These are phyloP conservation scores for Ogataea glucozyma DNA, from an alignment of 805 yeast genomes.

Conservation along the genomic window DNA sequence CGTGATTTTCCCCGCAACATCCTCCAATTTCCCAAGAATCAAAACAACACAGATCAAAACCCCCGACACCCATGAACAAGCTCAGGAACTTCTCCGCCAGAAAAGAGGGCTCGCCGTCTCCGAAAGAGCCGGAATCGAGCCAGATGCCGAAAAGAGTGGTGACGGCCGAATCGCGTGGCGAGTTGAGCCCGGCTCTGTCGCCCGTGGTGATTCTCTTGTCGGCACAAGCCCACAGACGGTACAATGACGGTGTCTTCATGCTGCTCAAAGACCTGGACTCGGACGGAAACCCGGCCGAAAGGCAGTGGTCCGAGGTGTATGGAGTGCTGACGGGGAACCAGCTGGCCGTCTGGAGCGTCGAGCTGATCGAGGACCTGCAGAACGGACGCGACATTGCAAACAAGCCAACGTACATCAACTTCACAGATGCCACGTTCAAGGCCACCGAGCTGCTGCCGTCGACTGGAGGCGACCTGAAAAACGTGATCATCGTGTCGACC, in stretches of 20 bases:
- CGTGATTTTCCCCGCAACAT: no score
- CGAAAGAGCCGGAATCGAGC: slow-evolving; percentile 11
- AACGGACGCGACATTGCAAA: slow-evolving; percentile 32
- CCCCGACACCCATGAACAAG: slow-evolving; percentile 32
- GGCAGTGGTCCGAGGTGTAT: slow-evolving; percentile 90
- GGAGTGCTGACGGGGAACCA: slow-evolving; percentile 91
- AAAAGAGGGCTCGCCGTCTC: slow-evolving; percentile 18
- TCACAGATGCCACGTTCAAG: slow-evolving; percentile 85
- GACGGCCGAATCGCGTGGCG: slow-evolving; percentile 34
- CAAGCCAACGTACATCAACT: slow-evolving; percentile 80
- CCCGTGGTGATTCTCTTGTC: slow-evolving; percentile 76
- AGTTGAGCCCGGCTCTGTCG: slow-evolving; percentile 44
- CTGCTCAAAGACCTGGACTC: slow-evolving; percentile 70
- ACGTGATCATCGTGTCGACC: slow-evolving; percentile 87
- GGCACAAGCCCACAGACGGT: slow-evolving; percentile 74
- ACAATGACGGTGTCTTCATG: slow-evolving; percentile 76
- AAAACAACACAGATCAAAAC: no score
- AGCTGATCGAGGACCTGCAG: slow-evolving; percentile 53
- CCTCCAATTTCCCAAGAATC: no score
- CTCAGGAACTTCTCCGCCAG: slow-evolving; percentile 29
- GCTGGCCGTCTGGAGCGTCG: slow-evolving; percentile 89
- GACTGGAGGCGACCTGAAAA: slow-evolving; percentile 63
- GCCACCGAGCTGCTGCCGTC: slow-evolving; percentile 67
- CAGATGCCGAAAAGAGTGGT: slow-evolving; percentile 18
- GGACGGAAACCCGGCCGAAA: slow-evolving; percentile 82